Evolutionary conservation across 1,284 basidiomycete species (phyloP), one percentile per base, ranked within the genome.

Genomic region (Sparassis latifolia): DNA sequence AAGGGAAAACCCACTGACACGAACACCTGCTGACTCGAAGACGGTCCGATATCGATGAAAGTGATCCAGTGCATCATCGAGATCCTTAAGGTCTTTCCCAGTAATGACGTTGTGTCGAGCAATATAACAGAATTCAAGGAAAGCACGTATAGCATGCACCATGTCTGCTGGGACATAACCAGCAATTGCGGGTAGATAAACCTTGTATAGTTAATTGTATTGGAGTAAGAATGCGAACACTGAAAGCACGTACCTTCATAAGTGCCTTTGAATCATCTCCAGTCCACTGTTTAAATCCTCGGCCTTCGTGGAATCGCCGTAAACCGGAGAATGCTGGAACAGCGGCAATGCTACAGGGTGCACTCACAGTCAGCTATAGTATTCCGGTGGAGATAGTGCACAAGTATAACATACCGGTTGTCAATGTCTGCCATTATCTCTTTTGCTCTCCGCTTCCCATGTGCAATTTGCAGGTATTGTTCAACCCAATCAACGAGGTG

Each of bases 231-330:
- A n/a, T n/a, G n/a, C n/a, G n/a, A n/a, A n/a, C n/a, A n/a, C n/a
- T n/a, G n/a, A n/a, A n/a, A n/a, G n/a, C n/a, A n/a, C 39, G 3
- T 40, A 56, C 57, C 55, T 61, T 61, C 59, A 61, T 61, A 4
- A 62, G 39, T 0, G 48, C 60, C 28, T 57, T 57, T 0, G 55
- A 57, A 28, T 62, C 57, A 44, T 62, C 51, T 0, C 60, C 60
- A 2, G 57, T 61, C 60, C 60, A 61, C 44, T 61, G 58, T 37
- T 61, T 61, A 49, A 62, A 62, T 10, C 41, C 41, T n/a, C 56
- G 49, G 1, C 61, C 58, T 40, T 62, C 33, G 1, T 33, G 51
- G 42, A 62, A 62, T 1, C 48, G 54, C 0, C 56, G 51, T 0
- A 62, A 45, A 0, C 54, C 56, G 2, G 55, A 32, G 40, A 61